phyloP scores from a whole-genome alignment of 2,329 filamentous ascomycete genomes.

The Tolypocladium sp. region DNA sequence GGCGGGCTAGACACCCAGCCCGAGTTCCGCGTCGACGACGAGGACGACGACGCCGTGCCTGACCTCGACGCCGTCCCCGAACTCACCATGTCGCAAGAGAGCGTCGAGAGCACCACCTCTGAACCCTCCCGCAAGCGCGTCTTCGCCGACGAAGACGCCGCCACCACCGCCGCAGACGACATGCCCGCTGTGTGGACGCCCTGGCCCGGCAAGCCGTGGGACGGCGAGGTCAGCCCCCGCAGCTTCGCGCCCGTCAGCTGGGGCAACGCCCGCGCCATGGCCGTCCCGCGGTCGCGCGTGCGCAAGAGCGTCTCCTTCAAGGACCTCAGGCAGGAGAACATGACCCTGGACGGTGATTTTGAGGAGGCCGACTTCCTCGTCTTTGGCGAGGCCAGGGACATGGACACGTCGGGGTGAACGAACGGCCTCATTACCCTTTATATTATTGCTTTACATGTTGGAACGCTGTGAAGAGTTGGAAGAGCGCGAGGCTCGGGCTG shows the following conservation, averaged over 20 bases:
- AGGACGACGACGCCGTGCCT: conserved; percentile 20
- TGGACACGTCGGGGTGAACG: conserved; percentile 19
- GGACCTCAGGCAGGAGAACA: conserved; percentile 36
- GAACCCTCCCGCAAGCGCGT: conserved; percentile 36
- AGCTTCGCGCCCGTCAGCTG: conserved; percentile 27
- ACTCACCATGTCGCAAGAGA: conserved; percentile 47
- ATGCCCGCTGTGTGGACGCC: background rate
- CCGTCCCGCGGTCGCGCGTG: conserved; percentile 30
- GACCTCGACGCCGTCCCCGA: conserved; percentile 32
- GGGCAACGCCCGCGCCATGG: conserved; percentile 35
- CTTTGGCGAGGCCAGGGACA: conserved; percentile 29
- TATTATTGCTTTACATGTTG: too few species aligned
- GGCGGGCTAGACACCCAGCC: conserved; percentile 59
- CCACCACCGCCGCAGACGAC: conserved; percentile 4
- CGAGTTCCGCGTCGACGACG: conserved; percentile 16
- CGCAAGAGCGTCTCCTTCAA: conserved; percentile 14
- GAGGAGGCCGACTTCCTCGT: conserved; percentile 61
- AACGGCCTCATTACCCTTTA: background rate
- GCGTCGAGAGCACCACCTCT: conserved; percentile 27
- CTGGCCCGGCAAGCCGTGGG: conserved; percentile 14
- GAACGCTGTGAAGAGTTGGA: too few species aligned
- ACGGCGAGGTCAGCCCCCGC: conserved; percentile 30
- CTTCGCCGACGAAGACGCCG: conserved; percentile 33
- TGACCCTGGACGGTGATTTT: conserved; percentile 45
- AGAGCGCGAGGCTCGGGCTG: too few species aligned